phyloP scores from a whole-genome alignment of 2,329 filamentous ascomycete species.

The Phaeosphaeriaceae sp. region DNA sequence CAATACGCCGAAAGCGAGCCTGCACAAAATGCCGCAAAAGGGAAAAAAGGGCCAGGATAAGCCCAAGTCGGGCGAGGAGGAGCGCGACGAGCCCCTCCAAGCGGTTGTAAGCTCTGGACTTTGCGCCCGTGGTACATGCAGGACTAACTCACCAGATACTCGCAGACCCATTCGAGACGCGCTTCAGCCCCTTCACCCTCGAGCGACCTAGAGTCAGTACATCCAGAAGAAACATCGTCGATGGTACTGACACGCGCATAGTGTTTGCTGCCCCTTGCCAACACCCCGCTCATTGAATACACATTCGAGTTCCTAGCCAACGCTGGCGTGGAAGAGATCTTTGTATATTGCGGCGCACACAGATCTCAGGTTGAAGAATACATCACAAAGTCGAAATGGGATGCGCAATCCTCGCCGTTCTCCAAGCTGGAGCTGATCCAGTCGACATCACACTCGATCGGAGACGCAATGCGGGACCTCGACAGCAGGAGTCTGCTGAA shows the following conservation, averaged over 20 bases:
- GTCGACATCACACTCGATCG: slow-evolving; percentile 84
- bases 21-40: slow-evolving; percentile 56
- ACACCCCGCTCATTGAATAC: slow-evolving; percentile 95
- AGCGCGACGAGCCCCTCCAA: slow-evolving; percentile 68
- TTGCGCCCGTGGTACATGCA: slow-evolving; percentile 9
- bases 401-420: slow-evolving; percentile 77
- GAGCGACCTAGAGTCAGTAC: slow-evolving; percentile 81
- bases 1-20: background rate
- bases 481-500: slow-evolving; percentile 85
- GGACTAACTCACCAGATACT: slow-evolving; percentile 68
- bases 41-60: slow-evolving; percentile 52
- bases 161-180: slow-evolving; percentile 91
- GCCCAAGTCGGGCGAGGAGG: slow-evolving; percentile 58
- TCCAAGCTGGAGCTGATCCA: slow-evolving; percentile 82
- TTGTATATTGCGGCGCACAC: slow-evolving; percentile 88
- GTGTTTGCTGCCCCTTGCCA: slow-evolving; percentile 93
- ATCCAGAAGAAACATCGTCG: background rate
- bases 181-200: slow-evolving; percentile 87
- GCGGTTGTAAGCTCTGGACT: slow-evolving; percentile 60
- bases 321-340: slow-evolving; percentile 93
- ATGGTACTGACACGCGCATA: slow-evolving; percentile 49
- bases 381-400: slow-evolving; percentile 79
- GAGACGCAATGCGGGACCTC: slow-evolving; percentile 93
- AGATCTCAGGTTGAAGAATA: slow-evolving; percentile 87
- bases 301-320: slow-evolving; percentile 95